Evolutionary conservation across 148 eudicot species (phyloP), one percentile per base, ranked within the genome.

Genomic region (Rhododendron mucronatum): DNA sequence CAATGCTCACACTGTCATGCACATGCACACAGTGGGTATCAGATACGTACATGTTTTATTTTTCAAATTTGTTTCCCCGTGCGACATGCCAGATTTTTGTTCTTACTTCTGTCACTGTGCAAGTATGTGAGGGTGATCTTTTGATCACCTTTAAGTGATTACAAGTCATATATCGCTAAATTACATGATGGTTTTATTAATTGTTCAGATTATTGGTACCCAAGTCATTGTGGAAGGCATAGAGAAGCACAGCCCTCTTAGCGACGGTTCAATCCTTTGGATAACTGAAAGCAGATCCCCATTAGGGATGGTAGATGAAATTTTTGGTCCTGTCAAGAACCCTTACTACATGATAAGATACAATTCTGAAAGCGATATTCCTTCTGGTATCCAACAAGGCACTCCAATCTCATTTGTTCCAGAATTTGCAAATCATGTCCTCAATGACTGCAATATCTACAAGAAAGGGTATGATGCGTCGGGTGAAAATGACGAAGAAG

Each of bases 381-480:
- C 99, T 44, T 48, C 93, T 35, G 95, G 92, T 47, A 87, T 97
- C 78, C 88, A 91, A 83, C 87, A 86, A 87, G 99, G 98, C 59
- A 91, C 93, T 80, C 81, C 44, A 7, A 85, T 94, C 85, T 96
- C 98, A 48, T 97, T 93, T 88, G 98, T 97, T 87, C 89, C 90
- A 9, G 98, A 95, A 78, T 97, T 95, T 85, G 95, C 89, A 76
- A 89, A 86, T 80, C 95, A 92, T 77, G 93, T 95, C 44, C 93
- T 97, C 71, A 93, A 92, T 77, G 91, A 93, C 89, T 86, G 88
- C 78, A 91, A 78, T 86, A 93, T 97, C 82, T 93, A 94, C 92
- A 91, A 92, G 87, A 97, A 97, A 93, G 98, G 98, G 41, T 97
- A 95, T 45, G 99, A 97, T 91, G 99, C 98, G 65, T 97, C 99